Evolutionary conservation across 2,329 filamentous ascomycete species (phyloP).

Genomic region (Sarocladiaceae sp.): DNA sequence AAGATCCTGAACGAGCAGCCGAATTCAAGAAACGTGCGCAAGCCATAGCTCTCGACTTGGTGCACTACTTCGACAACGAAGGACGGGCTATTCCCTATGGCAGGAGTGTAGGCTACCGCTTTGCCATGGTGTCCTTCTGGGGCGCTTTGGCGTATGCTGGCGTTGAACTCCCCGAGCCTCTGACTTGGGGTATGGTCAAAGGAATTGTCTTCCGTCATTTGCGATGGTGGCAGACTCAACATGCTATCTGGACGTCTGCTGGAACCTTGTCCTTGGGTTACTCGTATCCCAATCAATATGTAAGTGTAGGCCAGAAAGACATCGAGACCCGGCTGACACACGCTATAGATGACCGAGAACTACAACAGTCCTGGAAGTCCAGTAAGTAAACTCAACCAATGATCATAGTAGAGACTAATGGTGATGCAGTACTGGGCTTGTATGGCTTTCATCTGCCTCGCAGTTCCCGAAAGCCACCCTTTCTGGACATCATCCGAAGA

Average conservation of each 20-base stretch:
- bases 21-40: constrained; percentile 68
- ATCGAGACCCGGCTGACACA: constrained; percentile 13
- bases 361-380: constrained; percentile 73
- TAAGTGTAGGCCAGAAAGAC: constrained; percentile 26
- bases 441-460: constrained; percentile 70
- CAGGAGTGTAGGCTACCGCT: constrained; percentile 75
- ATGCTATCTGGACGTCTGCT: constrained; percentile 69
- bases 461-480: constrained; percentile 63
- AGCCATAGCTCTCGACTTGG: constrained; percentile 64
- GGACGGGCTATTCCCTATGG: constrained; percentile 73
- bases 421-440: constrained; percentile 69
- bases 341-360: constrained; percentile 65
- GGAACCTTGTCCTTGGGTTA: constrained; percentile 75
- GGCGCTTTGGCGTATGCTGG: constrained; percentile 71
- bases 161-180: constrained; percentile 65
- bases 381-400: constrained; percentile 37
- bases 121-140: constrained; percentile 84
- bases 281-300: constrained; percentile 73
- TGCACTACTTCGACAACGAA: constrained; percentile 71
- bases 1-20: constrained; percentile 60
- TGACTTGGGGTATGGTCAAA: constrained; percentile 77
- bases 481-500: constrained; percentile 72
- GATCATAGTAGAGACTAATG: too few relatives aligned
- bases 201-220: constrained; percentile 70
- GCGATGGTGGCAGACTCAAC: constrained; percentile 74